Base-by-base conservation (phyloP, 2,329 filamentous ascomycete genomes). In the Xenosphaeropsis pyriputrescens region DNA sequence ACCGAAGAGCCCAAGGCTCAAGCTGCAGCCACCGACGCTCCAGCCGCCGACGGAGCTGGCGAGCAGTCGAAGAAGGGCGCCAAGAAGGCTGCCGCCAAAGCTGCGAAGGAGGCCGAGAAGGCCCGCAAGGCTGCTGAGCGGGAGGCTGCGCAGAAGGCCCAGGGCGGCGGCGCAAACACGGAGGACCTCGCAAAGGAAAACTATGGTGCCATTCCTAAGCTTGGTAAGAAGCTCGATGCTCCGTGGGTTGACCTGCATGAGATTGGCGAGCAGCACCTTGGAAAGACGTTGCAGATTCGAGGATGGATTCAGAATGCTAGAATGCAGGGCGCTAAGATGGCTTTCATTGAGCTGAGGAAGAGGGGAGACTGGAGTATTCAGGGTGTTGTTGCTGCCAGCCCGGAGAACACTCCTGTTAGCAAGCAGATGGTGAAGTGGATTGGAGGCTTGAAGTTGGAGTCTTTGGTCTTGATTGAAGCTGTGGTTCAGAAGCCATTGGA, bases 391-490 rank as follows among this genome's bases (percentile, higher is more conserved):
- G 69, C 71, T 14, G 79, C 75, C 35, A 73, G 72, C 51, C 61
- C 67, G 55, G 74, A 85, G 51, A 75, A 68, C 29, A 70, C 63
- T 36, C 61, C 62, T 6, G 72, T 86, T 29, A 82, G 75, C 44
- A 79, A 78, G 57, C 85, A 84, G 60, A 96, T 96, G 89, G 84
- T 95, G 56, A 96, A 96, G 64, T 96, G 83, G 75, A 76, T 81
- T 36, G 75, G 73, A 35, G 70, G 65, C 32, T 62, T 94, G 47
- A 80, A 75, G 53, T 68, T 79, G 34, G 89, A 95, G 67, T 85
- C 80, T 49, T 86, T 82, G 49, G 77, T 95, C 18, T 65, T 78
- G 31, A 77, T 95, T 42, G 83, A 93, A 52, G 91, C 81, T 47
- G 64, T 70, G 22, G 79, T 96, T 38, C 73, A 86, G 67, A 80